Percentiles rank a stretch among this genome's conserved stretches.
Conservation (phyloP, 495 filamentous ascomycete species). For the Aspergillus cristatus region DNA sequence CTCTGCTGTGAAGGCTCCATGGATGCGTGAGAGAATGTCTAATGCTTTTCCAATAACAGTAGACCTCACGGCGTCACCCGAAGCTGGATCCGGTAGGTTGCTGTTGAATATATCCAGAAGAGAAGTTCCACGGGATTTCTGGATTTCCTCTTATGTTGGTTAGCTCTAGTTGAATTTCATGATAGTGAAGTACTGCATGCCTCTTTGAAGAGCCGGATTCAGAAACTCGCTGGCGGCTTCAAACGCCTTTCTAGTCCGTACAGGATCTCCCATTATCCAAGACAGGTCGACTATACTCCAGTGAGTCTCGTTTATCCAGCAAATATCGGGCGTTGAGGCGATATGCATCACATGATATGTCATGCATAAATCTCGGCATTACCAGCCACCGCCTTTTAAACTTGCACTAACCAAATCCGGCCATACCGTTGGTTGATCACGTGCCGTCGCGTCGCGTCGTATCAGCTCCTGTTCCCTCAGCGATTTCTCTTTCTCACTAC, state of each 20-base stretch:
- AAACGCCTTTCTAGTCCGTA: constrained; percentile 22
- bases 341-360: constrained; percentile 3
- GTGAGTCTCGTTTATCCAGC: not conserved
- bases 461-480: constrained; percentile 3
- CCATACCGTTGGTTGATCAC: constrained; percentile 1
- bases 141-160: constrained; percentile 31
- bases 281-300: not conserved
- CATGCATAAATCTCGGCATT: too few relatives aligned
- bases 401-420: too few relatives aligned
- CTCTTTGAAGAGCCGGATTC: constrained; percentile 34
- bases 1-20: constrained; percentile 25
- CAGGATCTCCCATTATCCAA: constrained; percentile 19
- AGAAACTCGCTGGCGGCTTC: constrained; percentile 30
- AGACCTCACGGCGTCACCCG: constrained; percentile 10
- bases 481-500: constrained; percentile 12
- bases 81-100: not conserved
- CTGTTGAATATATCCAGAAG: constrained; percentile 29
- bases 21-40: constrained; percentile 25
- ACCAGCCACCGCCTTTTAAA: too few relatives aligned
- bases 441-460: constrained; percentile 15
- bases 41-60: constrained; percentile 30
- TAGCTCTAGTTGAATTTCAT: too few relatives aligned
- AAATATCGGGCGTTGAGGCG: not conserved
- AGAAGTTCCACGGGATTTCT: constrained; percentile 25
- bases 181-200: too few relatives aligned